Conservation (phyloP, 495 filamentous ascomycete genomes). For the Trichocladium antarcticum region DNA sequence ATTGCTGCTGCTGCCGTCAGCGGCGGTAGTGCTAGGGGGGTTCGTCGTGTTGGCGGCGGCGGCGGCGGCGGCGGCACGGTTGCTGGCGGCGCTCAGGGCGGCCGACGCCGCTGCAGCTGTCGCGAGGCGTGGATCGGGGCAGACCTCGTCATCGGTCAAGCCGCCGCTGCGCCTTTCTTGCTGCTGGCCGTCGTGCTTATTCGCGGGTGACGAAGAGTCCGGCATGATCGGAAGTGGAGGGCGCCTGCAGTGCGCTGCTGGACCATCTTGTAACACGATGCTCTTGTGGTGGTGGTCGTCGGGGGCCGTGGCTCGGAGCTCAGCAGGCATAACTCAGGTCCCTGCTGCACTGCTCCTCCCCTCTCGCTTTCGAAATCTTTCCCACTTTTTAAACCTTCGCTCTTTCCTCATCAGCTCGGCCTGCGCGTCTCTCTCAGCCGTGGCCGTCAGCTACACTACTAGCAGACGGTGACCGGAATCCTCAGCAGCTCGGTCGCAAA, state of each 20-base stretch:
- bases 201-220: conserved; percentile 6
- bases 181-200: conserved; percentile 2
- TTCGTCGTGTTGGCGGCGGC: not conserved
- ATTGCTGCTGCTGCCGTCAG: not conserved
- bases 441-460: conserved; percentile 29
- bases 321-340: conserved; percentile 38
- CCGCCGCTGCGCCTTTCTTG: conserved; percentile 24
- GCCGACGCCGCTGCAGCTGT: conserved; percentile 2
- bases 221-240: conserved; percentile 37
- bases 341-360: not conserved
- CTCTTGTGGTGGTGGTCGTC: conserved; percentile 28
- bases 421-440: conserved; percentile 17
- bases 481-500: conserved; percentile 51
- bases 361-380: conserved; percentile 9
- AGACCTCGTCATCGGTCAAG: conserved; percentile 8
- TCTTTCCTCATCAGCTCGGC: conserved; percentile 17
- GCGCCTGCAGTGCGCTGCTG: conserved; percentile 22
- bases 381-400: conserved; percentile 8
- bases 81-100: not conserved
- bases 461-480: conserved; percentile 42
- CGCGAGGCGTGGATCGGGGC: conserved; percentile 8
- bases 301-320: conserved; percentile 20
- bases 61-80: no score
- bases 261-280: conserved; percentile 25
- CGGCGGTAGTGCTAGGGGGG: conserved; percentile 1